These are phyloP conservation scores for Evansstolkia leycettana DNA, from an alignment of 495 filamentous ascomycete genomes.

Conservation along the genomic window DNA sequence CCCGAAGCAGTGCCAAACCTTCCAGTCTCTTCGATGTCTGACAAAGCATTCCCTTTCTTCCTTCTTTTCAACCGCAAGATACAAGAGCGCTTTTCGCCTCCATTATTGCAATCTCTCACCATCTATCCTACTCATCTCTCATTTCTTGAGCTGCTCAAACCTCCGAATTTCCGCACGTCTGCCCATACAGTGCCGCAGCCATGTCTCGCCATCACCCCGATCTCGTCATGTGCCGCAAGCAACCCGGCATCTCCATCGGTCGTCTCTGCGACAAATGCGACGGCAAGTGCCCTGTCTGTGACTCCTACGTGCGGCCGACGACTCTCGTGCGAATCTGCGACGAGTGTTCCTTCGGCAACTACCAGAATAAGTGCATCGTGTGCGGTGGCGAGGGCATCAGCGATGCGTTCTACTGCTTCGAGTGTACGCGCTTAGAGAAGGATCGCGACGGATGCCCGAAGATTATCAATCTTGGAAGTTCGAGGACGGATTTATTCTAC, in stretches of 20 bases:
- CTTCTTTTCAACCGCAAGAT: no score
- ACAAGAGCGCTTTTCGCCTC: no score
- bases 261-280: conserved; percentile 99
- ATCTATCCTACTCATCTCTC: no score
- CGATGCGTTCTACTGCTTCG: conserved; percentile 99
- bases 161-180: no score
- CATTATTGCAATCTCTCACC: no score
- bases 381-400: conserved; percentile 98
- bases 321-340: conserved; percentile 97
- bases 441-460: conserved; percentile 97
- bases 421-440: conserved; percentile 95
- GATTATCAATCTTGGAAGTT: conserved; percentile 96
- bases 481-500: conserved; percentile 88
- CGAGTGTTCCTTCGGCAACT: conserved; percentile 98
- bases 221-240: conserved; percentile 99
- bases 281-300: conserved; percentile 98
- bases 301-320: conserved; percentile 95
- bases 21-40: no score
- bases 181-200: background rate
- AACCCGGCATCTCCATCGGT: conserved; percentile 94
- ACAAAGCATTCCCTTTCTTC: no score
- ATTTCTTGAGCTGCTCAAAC: no score
- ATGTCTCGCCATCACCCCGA: conserved; percentile 44
- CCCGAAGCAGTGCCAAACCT: no score
- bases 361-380: conserved; percentile 99